These are phyloP conservation scores for Dipodascus geniculatus DNA, from an alignment of 805 yeast genomes.

Conservation along the genomic window DNA sequence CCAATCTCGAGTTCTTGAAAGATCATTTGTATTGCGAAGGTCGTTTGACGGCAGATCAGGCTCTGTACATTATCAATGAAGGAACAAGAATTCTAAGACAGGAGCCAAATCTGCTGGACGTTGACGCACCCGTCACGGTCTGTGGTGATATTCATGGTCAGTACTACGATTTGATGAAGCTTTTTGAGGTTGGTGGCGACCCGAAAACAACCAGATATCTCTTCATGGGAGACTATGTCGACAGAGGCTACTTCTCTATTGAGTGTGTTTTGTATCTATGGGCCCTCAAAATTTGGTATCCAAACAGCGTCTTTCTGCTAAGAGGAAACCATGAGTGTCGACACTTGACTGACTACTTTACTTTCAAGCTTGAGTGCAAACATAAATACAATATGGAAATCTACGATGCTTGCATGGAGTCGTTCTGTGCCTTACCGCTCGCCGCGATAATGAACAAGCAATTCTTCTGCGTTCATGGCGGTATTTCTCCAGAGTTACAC, in stretches of 20 bases:
- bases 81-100: slow-evolving; percentile 51
- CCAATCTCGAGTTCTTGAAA: slow-evolving; percentile 58
- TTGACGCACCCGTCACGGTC: slow-evolving; percentile 89
- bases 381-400: slow-evolving; percentile 61
- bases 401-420: slow-evolving; percentile 61
- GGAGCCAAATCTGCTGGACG: slow-evolving; percentile 71
- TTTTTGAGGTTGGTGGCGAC: slow-evolving; percentile 89
- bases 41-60: slow-evolving; percentile 59
- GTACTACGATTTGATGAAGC: slow-evolving; percentile 75
- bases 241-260: slow-evolving; percentile 81
- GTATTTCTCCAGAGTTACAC: slow-evolving; percentile 75
- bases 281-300: slow-evolving; percentile 66
- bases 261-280: slow-evolving; percentile 61
- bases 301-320: slow-evolving; percentile 63
- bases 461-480: slow-evolving; percentile 95
- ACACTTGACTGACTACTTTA: slow-evolving; percentile 87
- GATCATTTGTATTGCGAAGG: slow-evolving; percentile 77
- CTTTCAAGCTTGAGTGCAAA: slow-evolving; percentile 81
- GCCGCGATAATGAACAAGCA: slow-evolving; percentile 92
- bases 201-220: slow-evolving; percentile 67
- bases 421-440: slow-evolving; percentile 80
- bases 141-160: slow-evolving; percentile 99
- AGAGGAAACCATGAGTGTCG: slow-evolving; percentile 94
- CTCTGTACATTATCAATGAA: slow-evolving; percentile 46
- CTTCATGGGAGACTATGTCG: slow-evolving; percentile 91